These are phyloP conservation scores for Dictyophora rubrovolvata DNA, from an alignment of 768 basidiomycete genomes.

Conservation along the genomic window DNA sequence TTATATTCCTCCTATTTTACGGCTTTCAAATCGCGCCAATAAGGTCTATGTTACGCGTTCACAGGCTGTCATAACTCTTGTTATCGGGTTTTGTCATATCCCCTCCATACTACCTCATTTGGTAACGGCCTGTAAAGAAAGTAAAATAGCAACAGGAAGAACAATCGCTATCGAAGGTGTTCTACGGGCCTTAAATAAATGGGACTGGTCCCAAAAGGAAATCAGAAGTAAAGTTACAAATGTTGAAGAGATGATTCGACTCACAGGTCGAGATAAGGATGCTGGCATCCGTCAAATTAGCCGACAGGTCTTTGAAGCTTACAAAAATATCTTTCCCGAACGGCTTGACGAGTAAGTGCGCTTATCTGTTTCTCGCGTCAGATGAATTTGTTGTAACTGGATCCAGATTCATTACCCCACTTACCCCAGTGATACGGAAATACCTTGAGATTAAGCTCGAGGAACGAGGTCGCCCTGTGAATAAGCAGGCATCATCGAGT, in stretches of 20 bases:
- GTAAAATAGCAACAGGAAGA: conserved; percentile 54
- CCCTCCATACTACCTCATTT: conserved; percentile 55
- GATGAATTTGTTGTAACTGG: conserved; percentile 1
- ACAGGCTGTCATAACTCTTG: conserved; percentile 42
- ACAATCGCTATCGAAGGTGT: conserved; percentile 56
- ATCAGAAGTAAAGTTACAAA: conserved; percentile 53
- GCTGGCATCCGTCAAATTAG: conserved; percentile 64
- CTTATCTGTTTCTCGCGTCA: background rate
- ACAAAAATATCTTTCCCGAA: conserved; percentile 56
- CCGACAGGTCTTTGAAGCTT: conserved; percentile 66
- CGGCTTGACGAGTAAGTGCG: conserved; percentile 54
- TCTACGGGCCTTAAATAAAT: conserved; percentile 57
- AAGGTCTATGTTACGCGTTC: conserved; percentile 68
- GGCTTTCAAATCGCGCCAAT: conserved; percentile 62
- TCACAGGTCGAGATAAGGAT: conserved; percentile 60
- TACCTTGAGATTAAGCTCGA: conserved; percentile 47
- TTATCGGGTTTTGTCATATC: conserved; percentile 61
- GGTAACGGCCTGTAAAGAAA: conserved; percentile 45
- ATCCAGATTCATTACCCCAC: conserved; percentile 56
- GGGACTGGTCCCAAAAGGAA: conserved; percentile 72
- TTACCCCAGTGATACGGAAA: conserved; percentile 68
- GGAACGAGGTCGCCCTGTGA: background rate
- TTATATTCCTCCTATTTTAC: conserved; percentile 58
- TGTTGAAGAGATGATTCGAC: conserved; percentile 60
- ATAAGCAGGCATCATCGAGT: background rate